Evolutionary conservation across 2,329 filamentous ascomycete species (phyloP).

Genomic region (Teratosphaeriaceae sp.): DNA sequence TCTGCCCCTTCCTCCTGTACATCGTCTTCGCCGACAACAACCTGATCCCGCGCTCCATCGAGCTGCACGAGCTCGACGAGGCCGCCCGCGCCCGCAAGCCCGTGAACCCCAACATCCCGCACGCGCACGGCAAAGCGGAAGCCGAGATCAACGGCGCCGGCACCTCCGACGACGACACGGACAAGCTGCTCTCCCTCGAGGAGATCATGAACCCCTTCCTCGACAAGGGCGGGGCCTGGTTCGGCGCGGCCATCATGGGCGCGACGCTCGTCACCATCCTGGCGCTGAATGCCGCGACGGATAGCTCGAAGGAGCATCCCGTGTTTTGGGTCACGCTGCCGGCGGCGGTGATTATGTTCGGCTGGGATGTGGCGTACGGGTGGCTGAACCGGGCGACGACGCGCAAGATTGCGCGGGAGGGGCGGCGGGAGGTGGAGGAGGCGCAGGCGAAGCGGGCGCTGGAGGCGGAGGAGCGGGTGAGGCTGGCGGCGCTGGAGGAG

Average conservation of each 20-base stretch:
- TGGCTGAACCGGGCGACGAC: constrained; percentile 59
- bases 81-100: constrained; percentile 51
- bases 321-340: constrained; percentile 66
- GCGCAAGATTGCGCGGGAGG: constrained; percentile 47
- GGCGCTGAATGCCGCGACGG: constrained; percentile 56
- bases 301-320: constrained; percentile 44
- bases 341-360: constrained; percentile 61
- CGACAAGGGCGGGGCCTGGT: constrained; percentile 58
- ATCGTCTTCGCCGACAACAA: constrained; percentile 59
- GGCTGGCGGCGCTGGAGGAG: not conserved
- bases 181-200: constrained; percentile 55
- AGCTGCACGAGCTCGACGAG: constrained; percentile 60
- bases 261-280: constrained; percentile 60
- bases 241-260: constrained; percentile 61
- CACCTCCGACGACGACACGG: constrained; percentile 40
- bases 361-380: constrained; percentile 58
- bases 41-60: constrained; percentile 59
- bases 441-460: constrained; percentile 37
- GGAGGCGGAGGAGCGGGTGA: constrained; percentile 16
- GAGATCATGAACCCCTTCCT: constrained; percentile 72
- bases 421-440: constrained; percentile 36
- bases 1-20: constrained; percentile 65
- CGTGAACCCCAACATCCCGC: constrained; percentile 66
- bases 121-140: constrained; percentile 42
- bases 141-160: constrained; percentile 37